Conservation (phyloP, 371 early-diverging fungal genomes). For the Mucor lusitanicus region DNA sequence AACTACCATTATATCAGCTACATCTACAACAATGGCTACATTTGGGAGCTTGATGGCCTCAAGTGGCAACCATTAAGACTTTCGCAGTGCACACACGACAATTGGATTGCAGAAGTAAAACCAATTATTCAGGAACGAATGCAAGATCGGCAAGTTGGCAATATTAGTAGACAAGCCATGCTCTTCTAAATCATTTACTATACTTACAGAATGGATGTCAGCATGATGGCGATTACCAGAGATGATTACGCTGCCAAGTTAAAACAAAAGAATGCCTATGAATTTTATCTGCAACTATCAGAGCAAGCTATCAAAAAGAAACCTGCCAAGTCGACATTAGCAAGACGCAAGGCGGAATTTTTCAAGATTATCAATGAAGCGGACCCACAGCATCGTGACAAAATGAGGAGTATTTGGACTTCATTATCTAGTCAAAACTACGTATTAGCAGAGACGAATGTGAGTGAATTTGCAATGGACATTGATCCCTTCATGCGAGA, state of each 20-base stretch:
- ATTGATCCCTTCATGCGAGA: not conserved
- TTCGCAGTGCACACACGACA: not conserved
- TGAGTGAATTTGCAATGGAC: not conserved
- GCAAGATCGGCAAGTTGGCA: constrained; percentile 5
- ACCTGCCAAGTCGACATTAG: not conserved
- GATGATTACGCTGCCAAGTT: not conserved
- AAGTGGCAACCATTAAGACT: constrained; percentile 8
- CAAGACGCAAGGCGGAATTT: not conserved
- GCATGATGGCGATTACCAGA: constrained; percentile 9
- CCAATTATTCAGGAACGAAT: constrained; percentile 9
- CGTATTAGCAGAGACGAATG: not conserved
- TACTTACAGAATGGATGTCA: not conserved
- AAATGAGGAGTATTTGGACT: not conserved
- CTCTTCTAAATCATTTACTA: not conserved
- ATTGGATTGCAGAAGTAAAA: constrained; percentile 9
- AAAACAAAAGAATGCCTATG: not conserved
- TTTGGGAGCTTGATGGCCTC: constrained; percentile 27
- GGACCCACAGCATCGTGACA: not conserved
- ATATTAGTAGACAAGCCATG: not conserved
- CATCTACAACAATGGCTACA: constrained; percentile 16
- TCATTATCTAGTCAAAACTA: not conserved
- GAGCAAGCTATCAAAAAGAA: not conserved
- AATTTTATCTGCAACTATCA: not conserved
- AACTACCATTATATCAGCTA: constrained; percentile 23
- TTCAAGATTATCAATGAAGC: not conserved